Conservation (phyloP, 345 rosid genomes). For the Brassica napus region Da-Ae NC_063439.1:18256001-18256500, state of each 20-base stretch:
- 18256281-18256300: background rate
- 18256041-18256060: conserved; percentile 59
- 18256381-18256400: conserved; percentile 17
- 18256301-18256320: conserved; percentile 1
- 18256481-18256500: background rate
- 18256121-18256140: conserved; percentile 79
- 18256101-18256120: conserved; percentile 83
- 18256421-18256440: background rate
- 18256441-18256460: background rate
- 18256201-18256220: conserved; percentile 65
- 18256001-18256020: conserved; percentile 73
- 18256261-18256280: background rate
- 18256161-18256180: conserved; percentile 83
- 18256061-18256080: conserved; percentile 76
- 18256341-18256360: background rate
- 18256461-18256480: background rate
- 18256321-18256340: conserved; percentile 31
- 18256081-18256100: conserved; percentile 80
- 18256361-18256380: conserved; percentile 23
- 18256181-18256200: conserved; percentile 78
- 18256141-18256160: conserved; percentile 89
- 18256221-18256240: background rate
- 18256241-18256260: background rate
- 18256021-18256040: conserved; percentile 72
- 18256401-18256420: background rate